Evolutionary conservation across 2,329 filamentous ascomycete species (phyloP), one percentile per base, ranked within the genome.

Genomic region (Diplocarpon rosae): DNA sequence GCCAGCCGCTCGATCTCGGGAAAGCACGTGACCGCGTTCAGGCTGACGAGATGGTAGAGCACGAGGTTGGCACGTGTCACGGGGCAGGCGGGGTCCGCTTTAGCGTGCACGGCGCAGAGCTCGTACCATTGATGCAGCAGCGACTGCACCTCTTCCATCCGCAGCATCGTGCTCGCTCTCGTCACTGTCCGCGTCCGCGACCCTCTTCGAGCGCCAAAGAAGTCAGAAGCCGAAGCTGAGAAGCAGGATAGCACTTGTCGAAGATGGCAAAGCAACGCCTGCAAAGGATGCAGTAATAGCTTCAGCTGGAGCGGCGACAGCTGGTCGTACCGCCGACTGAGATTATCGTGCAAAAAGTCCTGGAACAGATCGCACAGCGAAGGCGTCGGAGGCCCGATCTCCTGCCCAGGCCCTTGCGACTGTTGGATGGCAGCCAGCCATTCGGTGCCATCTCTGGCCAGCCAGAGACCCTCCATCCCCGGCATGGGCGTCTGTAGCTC

Each of bases 21-120:
- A 56, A 85, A 83, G 61, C 76, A 77, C 13, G 78, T 80, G 24
- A 83, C 72, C 8, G 76, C 73, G 53, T 84, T 84, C 47, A 86
- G 69, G 39, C 73, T 79, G 57, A 85, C 78, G 34, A 85, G 69
- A 54, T 86, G 81, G 60, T 81, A 85, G 48, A 85, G 71, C 35
- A 82, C 72, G 34, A 85, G 63, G 56, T 80, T 83, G 51, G 76
- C 78, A 54, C 73, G 73, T 56, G 76, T 82, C 51, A 78, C 68
- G 13, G 72, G 63, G 51, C 79, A 83, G 38, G 65, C 62, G 1
- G 73, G 70, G 55, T 78, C 71, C n/a, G 65, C 62, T 56, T 75
- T 74, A 54, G 68, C 63, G 57, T 76, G 71, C 10, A 66, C 62
- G 48, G 75, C 70, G 31, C 75, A 75, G n/a, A 85, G 65, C 48